Conservation (phyloP, 441 rosid genomes). For the Mallotus repandus region DNA sequence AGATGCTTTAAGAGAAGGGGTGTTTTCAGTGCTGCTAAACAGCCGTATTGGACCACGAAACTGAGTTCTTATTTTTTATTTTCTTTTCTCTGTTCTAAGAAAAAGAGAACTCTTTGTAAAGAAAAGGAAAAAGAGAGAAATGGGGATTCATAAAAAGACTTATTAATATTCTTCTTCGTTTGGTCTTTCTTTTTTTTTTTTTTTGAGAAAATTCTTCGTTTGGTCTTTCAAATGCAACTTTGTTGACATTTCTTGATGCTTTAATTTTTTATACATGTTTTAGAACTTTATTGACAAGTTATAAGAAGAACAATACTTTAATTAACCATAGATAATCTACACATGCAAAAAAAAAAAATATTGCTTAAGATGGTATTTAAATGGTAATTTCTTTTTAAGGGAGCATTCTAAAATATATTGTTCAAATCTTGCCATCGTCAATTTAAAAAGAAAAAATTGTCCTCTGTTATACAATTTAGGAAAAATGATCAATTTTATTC, state of each 20-base stretch:
- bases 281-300: conserved; percentile 23
- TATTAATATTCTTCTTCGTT: conserved; percentile 18
- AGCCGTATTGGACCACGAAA: conserved; percentile 30
- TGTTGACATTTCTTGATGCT: conserved; percentile 28
- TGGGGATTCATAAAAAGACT: conserved; percentile 18
- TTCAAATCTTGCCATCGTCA: too few species aligned
- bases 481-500: too few species aligned
- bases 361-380: too few species aligned
- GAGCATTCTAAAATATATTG: too few species aligned
- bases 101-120: not conserved
- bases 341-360: not conserved
- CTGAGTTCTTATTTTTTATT: not conserved
- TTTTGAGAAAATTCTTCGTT: too few species aligned
- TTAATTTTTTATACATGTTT: not conserved
- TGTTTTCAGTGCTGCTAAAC: conserved; percentile 22
- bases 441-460: too few species aligned
- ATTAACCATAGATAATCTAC: not conserved
- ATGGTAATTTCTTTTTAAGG: too few species aligned
- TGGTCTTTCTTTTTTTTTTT: too few species aligned
- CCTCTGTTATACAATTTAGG: too few species aligned
- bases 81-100: conserved; percentile 5
- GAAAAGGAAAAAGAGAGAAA: conserved; percentile 16
- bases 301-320: not conserved
- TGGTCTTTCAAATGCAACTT: conserved; percentile 25
- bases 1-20: conserved; percentile 30